Base-by-base conservation (phyloP, 257 asterid genomes). In the Salvia splendens region DNA sequence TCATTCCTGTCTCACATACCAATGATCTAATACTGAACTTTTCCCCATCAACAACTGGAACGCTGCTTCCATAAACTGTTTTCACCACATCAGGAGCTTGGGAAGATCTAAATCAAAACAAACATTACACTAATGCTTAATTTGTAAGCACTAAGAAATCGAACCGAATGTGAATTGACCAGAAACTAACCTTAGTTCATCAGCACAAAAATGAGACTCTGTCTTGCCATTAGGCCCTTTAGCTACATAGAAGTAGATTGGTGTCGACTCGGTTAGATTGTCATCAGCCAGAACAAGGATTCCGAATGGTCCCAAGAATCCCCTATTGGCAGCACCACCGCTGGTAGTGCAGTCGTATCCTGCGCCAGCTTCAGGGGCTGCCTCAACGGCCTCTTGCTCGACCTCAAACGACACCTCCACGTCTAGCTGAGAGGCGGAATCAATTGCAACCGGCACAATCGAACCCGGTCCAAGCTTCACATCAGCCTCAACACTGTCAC, bases 261-360 rank as follows among this genome's bases (percentile, higher is more conserved):
- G 95, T 0, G 95, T 89, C 11, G 73, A 65, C 76, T 89, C 97
- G 0, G 81, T 33, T 1, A 75, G 70, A 1, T 53, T 70, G 15
- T 80, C 81, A 71, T 84, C 92, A 3, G 92, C 94, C 35, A 84
- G 73, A 67, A 89, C 91, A 0, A 85, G 24, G 11, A 89, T 63
- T 4, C 97, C 97, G 46, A 89, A 89, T 0, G 97, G 97, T 55
- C 97, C 97, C 57, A 89, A 78, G 2, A 51, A 28, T 40, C 95
- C 95, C 35, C 95, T 68, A 8, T 50, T 71, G 52, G 74, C 82
- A 69, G 86, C 79, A 7, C 97, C 97, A 6, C 92, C 92, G 59
- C 89, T 77, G 4, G 80, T 71, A 8, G 79, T 56, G 78, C 97
- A 85, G 28, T 76, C 79, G 69, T 79, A 89, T 7, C 64, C 73